phyloP scores from a whole-genome alignment of 345 rosid species.

The Eucalyptus curtisii region DNA sequence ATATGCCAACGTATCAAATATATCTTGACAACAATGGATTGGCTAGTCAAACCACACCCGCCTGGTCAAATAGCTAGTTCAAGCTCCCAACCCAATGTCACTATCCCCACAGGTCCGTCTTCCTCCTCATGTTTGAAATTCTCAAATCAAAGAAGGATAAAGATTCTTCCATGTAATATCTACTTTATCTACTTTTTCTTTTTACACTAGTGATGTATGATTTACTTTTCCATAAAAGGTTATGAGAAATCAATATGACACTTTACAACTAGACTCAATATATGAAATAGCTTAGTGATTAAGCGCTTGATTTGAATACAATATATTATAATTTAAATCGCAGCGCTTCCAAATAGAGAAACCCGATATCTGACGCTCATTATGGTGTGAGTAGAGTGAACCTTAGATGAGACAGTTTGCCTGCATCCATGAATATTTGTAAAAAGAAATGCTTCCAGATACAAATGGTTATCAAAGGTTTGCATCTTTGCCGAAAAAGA shows the following conservation, averaged over 20 bases:
- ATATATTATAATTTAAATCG: neutral
- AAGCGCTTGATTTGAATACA: neutral
- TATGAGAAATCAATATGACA: neutral
- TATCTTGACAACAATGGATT: neutral
- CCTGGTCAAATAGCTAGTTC: neutral
- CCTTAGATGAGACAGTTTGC: neutral
- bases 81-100: neutral
- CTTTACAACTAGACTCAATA: neutral
- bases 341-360: neutral
- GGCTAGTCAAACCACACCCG: neutral
- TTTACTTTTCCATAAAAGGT: neutral
- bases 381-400: neutral
- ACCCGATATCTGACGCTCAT: neutral
- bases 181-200: too few species aligned
- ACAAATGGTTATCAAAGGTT: neutral
- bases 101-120: neutral
- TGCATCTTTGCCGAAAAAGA: neutral
- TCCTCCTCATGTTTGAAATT: neutral
- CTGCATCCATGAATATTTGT: neutral
- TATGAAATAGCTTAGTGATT: too few species aligned
- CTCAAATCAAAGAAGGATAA: neutral
- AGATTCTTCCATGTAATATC: too few species aligned
- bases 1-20: neutral
- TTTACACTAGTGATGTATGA: neutral
- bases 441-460: neutral